These are phyloP conservation scores for Aspergillus carbonarius DNA, from an alignment of 2,329 filamentous ascomycete species.

Conservation along the genomic window DNA sequence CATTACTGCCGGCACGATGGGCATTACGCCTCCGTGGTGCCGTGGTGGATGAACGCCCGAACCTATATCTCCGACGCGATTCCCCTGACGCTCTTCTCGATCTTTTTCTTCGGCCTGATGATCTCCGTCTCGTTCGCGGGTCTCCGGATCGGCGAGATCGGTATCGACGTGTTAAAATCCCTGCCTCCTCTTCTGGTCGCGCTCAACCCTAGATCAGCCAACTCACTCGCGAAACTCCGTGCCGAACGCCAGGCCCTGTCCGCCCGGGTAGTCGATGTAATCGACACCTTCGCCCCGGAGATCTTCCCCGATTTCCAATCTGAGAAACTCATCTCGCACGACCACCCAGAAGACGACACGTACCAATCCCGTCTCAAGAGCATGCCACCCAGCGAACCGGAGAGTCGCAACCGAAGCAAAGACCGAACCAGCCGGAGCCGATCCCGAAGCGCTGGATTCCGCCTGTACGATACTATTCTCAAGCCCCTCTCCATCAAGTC, in stretches of 20 bases:
- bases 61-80: conserved; percentile 4
- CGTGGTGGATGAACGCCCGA: conserved; percentile 60
- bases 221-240: conserved; percentile 77
- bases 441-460: conserved; percentile 12
- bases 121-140: conserved; percentile 85
- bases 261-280: conserved; percentile 79
- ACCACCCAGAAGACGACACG: conserved; percentile 44
- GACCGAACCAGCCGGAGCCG: conserved; percentile 18
- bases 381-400: conserved; percentile 18
- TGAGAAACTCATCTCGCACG: conserved; percentile 76
- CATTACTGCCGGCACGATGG: conserved; percentile 80
- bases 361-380: conserved; percentile 21
- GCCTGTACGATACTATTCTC: conserved; percentile 10
- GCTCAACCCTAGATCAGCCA: conserved; percentile 78
- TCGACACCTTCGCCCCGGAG: conserved; percentile 93
- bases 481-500: conserved; percentile 18
- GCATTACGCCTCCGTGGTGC: conserved; percentile 75
- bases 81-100: conserved; percentile 34
- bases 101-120: conserved; percentile 68
- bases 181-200: conserved; percentile 82
- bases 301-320: conserved; percentile 96
- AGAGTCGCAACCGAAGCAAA: conserved; percentile 15
- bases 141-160: conserved; percentile 92
- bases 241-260: conserved; percentile 71
- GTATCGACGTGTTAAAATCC: conserved; percentile 98